Percentiles rank a stretch among this genome's conserved stretches.
phyloP scores from a whole-genome alignment of 441 rosid species.

The Omphalea diandra region DNA sequence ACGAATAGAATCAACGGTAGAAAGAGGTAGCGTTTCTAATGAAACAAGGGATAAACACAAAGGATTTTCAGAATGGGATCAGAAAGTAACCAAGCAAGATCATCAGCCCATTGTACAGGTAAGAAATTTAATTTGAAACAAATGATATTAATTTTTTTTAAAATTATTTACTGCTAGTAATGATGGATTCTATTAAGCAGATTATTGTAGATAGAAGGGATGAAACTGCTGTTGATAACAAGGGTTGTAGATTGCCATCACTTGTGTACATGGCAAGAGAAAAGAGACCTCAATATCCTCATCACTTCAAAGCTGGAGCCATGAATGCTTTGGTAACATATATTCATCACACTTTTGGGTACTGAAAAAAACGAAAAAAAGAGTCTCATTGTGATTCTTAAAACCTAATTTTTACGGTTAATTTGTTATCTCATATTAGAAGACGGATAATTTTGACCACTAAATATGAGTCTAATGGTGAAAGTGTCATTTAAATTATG shows the following conservation, averaged over 20 bases:
- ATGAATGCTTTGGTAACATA: conserved; percentile 60
- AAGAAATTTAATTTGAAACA: background rate
- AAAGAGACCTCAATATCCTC: conserved; percentile 55
- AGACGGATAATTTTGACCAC: no score
- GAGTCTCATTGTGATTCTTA: no score
- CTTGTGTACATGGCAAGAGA: conserved; percentile 63
- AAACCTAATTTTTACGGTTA: no score
- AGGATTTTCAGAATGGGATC: conserved; percentile 64
- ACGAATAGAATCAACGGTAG: conserved; percentile 39
- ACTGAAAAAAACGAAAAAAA: background rate
- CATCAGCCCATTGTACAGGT: conserved; percentile 48
- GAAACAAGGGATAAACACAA: conserved; percentile 34
- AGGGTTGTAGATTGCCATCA: conserved; percentile 46
- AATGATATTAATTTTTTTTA: no score
- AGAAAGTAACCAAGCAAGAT: conserved; percentile 36
- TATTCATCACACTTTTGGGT: background rate
- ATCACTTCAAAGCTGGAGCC: conserved; percentile 76
- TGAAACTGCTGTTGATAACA: conserved; percentile 20
- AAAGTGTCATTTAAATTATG: background rate
- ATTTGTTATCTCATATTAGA: no score
- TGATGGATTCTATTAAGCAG: no score
- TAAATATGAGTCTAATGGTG: no score
- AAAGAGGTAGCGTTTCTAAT: conserved; percentile 36
- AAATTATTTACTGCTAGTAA: no score
- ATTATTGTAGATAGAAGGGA: conserved; percentile 53